Percentiles rank a stretch among this genome's conserved stretches.
Conservation (phyloP, 1,284 basidiomycete genomes). For the Ceratobasidium sp. region DNA sequence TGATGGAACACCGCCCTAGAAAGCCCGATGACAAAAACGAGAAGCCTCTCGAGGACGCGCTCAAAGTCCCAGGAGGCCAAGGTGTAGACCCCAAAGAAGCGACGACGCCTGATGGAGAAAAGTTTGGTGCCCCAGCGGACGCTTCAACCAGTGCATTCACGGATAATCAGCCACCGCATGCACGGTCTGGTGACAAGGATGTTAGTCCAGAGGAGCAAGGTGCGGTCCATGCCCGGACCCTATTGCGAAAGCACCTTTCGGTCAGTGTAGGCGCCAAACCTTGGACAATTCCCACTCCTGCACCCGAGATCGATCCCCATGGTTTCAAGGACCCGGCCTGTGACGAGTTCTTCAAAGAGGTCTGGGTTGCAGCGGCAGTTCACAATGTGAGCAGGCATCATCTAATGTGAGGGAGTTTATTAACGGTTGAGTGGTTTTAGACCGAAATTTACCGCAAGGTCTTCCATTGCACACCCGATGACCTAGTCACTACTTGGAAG, state of each 20-base stretch:
- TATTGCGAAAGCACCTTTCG: slow-evolving; percentile 65
- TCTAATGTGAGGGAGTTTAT: slow-evolving; percentile 39
- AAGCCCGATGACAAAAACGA: slow-evolving; percentile 53
- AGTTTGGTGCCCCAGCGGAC: slow-evolving; percentile 64
- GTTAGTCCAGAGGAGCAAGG: slow-evolving; percentile 64
- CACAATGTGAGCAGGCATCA: slow-evolving; percentile 75
- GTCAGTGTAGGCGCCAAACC: slow-evolving; percentile 65
- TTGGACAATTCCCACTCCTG: slow-evolving; percentile 71
- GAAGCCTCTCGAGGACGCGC: slow-evolving; percentile 54
- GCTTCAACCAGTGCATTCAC: slow-evolving; percentile 58
- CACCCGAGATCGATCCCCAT: slow-evolving; percentile 77
- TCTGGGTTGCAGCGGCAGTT: slow-evolving; percentile 86
- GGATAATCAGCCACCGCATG: slow-evolving; percentile 62
- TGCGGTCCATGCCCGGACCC: slow-evolving; percentile 62
- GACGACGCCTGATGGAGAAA: slow-evolving; percentile 49
- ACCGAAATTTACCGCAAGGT: slow-evolving; percentile 95
- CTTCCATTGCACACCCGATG: slow-evolving; percentile 91
- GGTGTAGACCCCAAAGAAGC: slow-evolving; percentile 53
- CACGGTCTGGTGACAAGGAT: slow-evolving; percentile 60
- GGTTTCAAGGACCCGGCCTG: slow-evolving; percentile 88
- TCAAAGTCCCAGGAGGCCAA: slow-evolving; percentile 47
- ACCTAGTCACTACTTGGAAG: slow-evolving; percentile 92
- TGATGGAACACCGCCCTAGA: slow-evolving; percentile 58
- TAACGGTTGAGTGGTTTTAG: slow-evolving; percentile 56
- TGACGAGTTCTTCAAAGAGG: slow-evolving; percentile 86